Conservation (phyloP, 768 basidiomycete genomes). For the Mycena kentingensis region DNA sequence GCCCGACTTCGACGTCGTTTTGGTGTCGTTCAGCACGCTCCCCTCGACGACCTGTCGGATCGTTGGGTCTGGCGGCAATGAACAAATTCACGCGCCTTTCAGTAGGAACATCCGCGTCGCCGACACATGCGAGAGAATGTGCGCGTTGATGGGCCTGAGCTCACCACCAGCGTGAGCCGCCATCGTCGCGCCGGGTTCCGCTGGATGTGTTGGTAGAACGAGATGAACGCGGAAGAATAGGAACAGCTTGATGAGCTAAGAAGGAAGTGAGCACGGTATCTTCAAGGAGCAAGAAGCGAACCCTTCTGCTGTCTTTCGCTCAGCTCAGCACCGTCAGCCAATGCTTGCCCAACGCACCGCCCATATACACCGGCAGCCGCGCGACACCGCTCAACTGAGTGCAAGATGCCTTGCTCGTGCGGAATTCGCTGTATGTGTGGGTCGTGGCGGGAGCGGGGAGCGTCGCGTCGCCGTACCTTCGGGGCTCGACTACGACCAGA, state of each 20-base stretch:
- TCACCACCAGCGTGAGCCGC: slow-evolving; percentile 94
- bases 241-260: slow-evolving; percentile 85
- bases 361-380: slow-evolving; percentile 87
- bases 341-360: slow-evolving; percentile 92
- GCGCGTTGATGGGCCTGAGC: slow-evolving; percentile 88
- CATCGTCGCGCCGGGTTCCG: slow-evolving; percentile 94
- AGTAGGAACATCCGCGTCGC: slow-evolving; percentile 83
- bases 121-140: slow-evolving; percentile 88
- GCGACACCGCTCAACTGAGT: slow-evolving; percentile 90
- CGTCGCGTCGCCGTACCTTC: slow-evolving; percentile 56
- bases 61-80: neutral
- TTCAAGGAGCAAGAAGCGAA: neutral
- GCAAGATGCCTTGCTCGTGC: slow-evolving; percentile 93
- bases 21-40: too few species aligned
- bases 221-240: neutral
- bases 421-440: slow-evolving; percentile 88
- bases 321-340: slow-evolving; percentile 85
- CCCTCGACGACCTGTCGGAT: slow-evolving; percentile 71
- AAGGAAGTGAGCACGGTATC: slow-evolving; percentile 28
- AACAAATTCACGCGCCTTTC: slow-evolving; percentile 56
- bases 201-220: slow-evolving; percentile 36
- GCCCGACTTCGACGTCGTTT: too few species aligned
- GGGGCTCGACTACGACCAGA: slow-evolving; percentile 91
- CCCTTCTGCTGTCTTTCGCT: slow-evolving; percentile 94
- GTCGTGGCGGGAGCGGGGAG: slow-evolving; percentile 1